Evolutionary conservation across 1,284 basidiomycete species (phyloP).

Genomic region (Psilocybe mexicana): DNA sequence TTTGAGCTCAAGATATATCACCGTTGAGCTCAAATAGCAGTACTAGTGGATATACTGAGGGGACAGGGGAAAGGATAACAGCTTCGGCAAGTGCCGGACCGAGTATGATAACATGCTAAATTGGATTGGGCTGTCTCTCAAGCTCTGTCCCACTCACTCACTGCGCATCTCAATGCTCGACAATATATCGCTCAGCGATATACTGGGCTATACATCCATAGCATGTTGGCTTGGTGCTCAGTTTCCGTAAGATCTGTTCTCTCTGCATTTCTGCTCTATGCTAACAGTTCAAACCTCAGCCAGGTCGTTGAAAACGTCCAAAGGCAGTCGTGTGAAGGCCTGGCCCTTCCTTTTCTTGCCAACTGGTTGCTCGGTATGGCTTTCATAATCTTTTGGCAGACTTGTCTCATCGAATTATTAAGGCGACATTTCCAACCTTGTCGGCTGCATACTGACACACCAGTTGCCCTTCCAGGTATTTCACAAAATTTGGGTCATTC

Average conservation of each 20-base stretch:
- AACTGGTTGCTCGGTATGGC: constrained; percentile 86
- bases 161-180: constrained; percentile 26
- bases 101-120: constrained; percentile 8
- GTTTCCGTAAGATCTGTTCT: constrained; percentile 72
- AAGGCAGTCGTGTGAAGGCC: constrained; percentile 78
- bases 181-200: constrained; percentile 41
- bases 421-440: constrained; percentile 90
- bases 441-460: constrained; percentile 87
- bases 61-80: not conserved
- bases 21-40: no score
- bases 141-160: constrained; percentile 14
- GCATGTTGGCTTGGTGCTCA: constrained; percentile 90
- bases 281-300: constrained; percentile 26
- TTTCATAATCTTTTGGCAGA: not conserved
- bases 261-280: not conserved
- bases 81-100: constrained; percentile 5
- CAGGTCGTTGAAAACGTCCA: constrained; percentile 84
- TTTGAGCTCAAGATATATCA: no score
- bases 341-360: constrained; percentile 86
- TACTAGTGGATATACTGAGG: no score
- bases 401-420: not conserved
- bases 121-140: constrained; percentile 6
- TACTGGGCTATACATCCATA: constrained; percentile 78
- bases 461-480: constrained; percentile 93
- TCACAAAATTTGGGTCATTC: constrained; percentile 23